Evolutionary conservation across 2,329 filamentous ascomycete genomes (phyloP), one percentile per base, ranked within the genome.

Genomic region (Fusarium sp.): DNA sequence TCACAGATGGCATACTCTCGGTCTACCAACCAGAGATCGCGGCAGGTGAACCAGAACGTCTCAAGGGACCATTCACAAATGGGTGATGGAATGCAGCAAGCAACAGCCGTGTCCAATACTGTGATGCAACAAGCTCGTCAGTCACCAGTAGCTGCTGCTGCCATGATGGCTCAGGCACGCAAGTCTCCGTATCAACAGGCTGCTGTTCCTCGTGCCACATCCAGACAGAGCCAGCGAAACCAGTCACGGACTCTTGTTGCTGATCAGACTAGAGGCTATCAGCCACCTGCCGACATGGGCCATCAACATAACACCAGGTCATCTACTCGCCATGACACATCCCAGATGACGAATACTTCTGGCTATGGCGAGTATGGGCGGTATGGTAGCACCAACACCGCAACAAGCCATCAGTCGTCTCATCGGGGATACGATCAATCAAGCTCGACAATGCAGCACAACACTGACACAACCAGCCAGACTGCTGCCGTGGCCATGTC

Each of bases 191-290:
- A 81, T 33, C 79, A 82, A 67, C 69, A 77, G 37, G 63, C 68
- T 52, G 67, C 73, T 39, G 68, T 72, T 27, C 68, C 81, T 61
- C 77, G 78, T 27, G 74, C 80, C 13, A 79, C 79, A 66, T 84
- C 84, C 14, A 77, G 81, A 61, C 81, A 83, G 52, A 78, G 80
- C 3, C 82, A 83, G n/a, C 80, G 81, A 48, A 68, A 78, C 1
- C 80, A 82, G 63, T 80, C 71, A 6, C 79, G 74, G 18, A 81
- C 82, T 24, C 79, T 82, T 5, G 72, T 76, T 20, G 67, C 66
- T n/a, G 73, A 80, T 6, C 68, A 76, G 31, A 61, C 77, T 13
- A 33, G 66, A 37, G 74, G 58, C 8, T 73, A 74, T 13, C 74
- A 73, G 41, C 66, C 77, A 20, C 70, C 74, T 9, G 27, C 56